phyloP scores from a whole-genome alignment of 179 eudicot species.

The Monotropa hypopitys region DNA sequence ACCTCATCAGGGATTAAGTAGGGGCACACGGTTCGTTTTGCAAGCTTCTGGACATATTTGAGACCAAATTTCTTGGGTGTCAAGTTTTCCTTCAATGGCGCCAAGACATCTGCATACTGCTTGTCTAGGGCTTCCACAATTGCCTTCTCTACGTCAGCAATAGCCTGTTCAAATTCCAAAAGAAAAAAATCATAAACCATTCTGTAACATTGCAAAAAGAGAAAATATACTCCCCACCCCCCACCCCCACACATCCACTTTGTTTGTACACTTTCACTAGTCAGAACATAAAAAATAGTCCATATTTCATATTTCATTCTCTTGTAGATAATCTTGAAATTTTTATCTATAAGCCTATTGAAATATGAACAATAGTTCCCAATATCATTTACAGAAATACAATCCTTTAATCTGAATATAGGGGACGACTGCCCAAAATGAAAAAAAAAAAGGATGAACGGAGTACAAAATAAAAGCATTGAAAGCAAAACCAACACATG shows the following conservation, averaged over 20 bases:
- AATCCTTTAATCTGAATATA: not conserved
- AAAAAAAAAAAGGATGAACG: too few relatives aligned
- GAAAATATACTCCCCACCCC: not conserved
- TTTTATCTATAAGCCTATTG: not conserved
- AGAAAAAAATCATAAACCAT: not conserved
- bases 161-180: slow-evolving; percentile 29
- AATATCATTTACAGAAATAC: not conserved
- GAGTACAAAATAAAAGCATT: too few relatives aligned
- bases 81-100: slow-evolving; percentile 59
- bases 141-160: slow-evolving; percentile 70
- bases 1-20: slow-evolving; percentile 66
- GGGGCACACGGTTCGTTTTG: slow-evolving; percentile 47
- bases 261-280: not conserved
- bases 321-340: not conserved
- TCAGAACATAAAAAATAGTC: not conserved
- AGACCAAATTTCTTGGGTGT: slow-evolving; percentile 54
- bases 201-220: not conserved
- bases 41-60: slow-evolving; percentile 65
- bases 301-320: not conserved
- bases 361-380: not conserved
- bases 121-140: slow-evolving; percentile 61
- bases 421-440: too few relatives aligned
- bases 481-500: not conserved
- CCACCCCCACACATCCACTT: too few relatives aligned
- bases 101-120: slow-evolving; percentile 64